Evolutionary conservation across 2,329 filamentous ascomycete genomes (phyloP).

Genomic region (Aspergillus tubingensis): DNA sequence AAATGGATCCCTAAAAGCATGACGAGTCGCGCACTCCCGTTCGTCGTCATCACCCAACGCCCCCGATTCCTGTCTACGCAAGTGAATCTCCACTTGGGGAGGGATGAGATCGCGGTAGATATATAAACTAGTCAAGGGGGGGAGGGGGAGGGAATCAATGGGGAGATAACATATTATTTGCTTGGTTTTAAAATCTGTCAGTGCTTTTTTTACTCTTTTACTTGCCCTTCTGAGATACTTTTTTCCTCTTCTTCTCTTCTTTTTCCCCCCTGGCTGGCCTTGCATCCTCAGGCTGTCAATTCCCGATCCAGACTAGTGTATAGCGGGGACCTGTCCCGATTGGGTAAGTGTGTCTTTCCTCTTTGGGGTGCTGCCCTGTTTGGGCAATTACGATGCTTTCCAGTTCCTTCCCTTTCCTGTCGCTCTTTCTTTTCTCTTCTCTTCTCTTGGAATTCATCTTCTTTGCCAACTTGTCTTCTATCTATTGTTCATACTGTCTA

Average conservation of each 20-base stretch:
- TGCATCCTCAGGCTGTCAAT: constrained; percentile 16
- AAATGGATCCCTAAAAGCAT: constrained; percentile 1
- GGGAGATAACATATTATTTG: too few species aligned
- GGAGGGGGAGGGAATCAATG: neutral
- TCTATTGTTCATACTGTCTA: neutral
- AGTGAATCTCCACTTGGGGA: constrained; percentile 4
- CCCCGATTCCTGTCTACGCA: constrained; percentile 8
- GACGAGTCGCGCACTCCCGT: constrained; percentile 5
- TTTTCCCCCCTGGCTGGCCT: constrained; percentile 2
- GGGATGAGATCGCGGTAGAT: neutral
- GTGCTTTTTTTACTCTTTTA: neutral
- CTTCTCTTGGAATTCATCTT: neutral
- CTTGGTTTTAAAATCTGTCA: neutral
- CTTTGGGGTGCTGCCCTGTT: constrained; percentile 30
- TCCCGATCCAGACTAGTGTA: constrained; percentile 19
- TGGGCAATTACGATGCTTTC: constrained; percentile 16
- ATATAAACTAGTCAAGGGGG: neutral
- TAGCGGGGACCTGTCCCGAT: constrained; percentile 28
- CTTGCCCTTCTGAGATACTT: neutral
- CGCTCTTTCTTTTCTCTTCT: neutral
- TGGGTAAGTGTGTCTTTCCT: constrained; percentile 25
- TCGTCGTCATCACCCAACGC: constrained; percentile 13
- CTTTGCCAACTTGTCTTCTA: neutral
- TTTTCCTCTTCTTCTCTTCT: constrained; percentile 4
- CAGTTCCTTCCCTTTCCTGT: constrained; percentile 7